Conservation (phyloP, 495 filamentous ascomycete genomes). For the Penicillium longicatenatum region DNA sequence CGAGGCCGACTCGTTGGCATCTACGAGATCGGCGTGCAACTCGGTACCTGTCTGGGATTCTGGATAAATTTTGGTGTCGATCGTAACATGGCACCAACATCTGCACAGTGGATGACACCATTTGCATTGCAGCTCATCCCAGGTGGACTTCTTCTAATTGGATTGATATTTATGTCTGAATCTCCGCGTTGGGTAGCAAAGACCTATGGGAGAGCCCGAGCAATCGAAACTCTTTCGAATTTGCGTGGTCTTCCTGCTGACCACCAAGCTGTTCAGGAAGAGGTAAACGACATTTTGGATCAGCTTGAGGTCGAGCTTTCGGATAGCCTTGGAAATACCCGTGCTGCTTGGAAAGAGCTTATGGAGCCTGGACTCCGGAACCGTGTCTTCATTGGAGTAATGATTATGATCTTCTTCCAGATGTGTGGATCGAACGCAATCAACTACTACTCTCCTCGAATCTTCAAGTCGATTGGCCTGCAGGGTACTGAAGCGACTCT, state of each 20-base stretch:
- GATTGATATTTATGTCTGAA: conserved; percentile 57
- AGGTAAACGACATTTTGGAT: conserved; percentile 8
- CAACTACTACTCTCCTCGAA: conserved; percentile 28
- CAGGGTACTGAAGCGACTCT: conserved; percentile 13
- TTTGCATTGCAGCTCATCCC: conserved; percentile 26
- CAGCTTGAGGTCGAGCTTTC: conserved; percentile 16
- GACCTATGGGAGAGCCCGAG: conserved; percentile 7
- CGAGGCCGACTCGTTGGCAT: conserved; percentile 72
- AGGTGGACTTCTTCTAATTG: conserved; percentile 44
- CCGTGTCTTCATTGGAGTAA: conserved; percentile 32
- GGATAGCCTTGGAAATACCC: conserved; percentile 25
- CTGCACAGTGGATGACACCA: conserved; percentile 23
- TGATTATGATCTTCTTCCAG: conserved; percentile 44
- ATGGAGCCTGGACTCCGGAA: conserved; percentile 9
- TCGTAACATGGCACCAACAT: conserved; percentile 14
- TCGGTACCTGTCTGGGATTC: conserved; percentile 64
- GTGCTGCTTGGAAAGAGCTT: conserved; percentile 26
- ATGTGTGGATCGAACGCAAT: conserved; percentile 22
- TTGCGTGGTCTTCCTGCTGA: conserved; percentile 18
- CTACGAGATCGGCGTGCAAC: conserved; percentile 66
- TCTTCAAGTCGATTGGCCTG: conserved; percentile 26
- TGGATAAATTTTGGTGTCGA: conserved; percentile 55
- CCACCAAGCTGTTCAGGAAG: conserved; percentile 21
- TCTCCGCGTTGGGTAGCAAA: conserved; percentile 56
- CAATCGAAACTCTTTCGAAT: conserved; percentile 8